phyloP scores from a whole-genome alignment of 2,329 filamentous ascomycete species.

The Lasiodiplodia hormozganensis region DNA sequence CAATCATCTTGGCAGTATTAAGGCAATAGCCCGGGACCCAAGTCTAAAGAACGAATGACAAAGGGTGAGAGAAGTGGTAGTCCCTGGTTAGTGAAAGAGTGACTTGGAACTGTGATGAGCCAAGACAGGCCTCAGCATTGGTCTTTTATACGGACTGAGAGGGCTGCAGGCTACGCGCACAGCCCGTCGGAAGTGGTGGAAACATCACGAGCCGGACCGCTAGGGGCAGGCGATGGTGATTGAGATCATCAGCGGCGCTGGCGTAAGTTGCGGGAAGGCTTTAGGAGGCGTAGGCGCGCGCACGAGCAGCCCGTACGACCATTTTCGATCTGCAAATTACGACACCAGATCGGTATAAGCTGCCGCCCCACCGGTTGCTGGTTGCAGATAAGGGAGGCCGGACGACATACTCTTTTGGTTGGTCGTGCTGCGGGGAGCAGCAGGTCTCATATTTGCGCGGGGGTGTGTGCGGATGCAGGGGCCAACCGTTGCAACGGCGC shows the following conservation, averaged over 20 bases:
- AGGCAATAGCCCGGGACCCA: slow-evolving; percentile 5
- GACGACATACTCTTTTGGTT: neutral
- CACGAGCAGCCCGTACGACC: neutral
- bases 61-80: slow-evolving; percentile 1
- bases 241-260: slow-evolving; percentile 21
- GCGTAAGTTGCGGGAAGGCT: neutral
- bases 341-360: neutral
- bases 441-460: neutral
- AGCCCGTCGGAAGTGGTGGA: neutral
- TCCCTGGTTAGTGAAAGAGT: slow-evolving; percentile 18
- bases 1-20: slow-evolving; percentile 28
- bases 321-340: slow-evolving; percentile 21
- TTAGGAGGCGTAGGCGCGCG: neutral
- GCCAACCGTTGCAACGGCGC: slow-evolving; percentile 6
- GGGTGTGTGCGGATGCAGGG: neutral
- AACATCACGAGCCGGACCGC: slow-evolving; percentile 20
- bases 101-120: slow-evolving; percentile 22
- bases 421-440: neutral
- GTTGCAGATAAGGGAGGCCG: slow-evolving; percentile 8
- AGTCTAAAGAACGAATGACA: slow-evolving; percentile 25
- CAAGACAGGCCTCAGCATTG: slow-evolving; percentile 16
- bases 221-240: slow-evolving; percentile 19
- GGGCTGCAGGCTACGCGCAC: neutral
- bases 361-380: neutral
- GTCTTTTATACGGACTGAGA: slow-evolving; percentile 17